phyloP scores from a whole-genome alignment of 1,284 basidiomycete species.

The Malassezia caprae region DNA sequence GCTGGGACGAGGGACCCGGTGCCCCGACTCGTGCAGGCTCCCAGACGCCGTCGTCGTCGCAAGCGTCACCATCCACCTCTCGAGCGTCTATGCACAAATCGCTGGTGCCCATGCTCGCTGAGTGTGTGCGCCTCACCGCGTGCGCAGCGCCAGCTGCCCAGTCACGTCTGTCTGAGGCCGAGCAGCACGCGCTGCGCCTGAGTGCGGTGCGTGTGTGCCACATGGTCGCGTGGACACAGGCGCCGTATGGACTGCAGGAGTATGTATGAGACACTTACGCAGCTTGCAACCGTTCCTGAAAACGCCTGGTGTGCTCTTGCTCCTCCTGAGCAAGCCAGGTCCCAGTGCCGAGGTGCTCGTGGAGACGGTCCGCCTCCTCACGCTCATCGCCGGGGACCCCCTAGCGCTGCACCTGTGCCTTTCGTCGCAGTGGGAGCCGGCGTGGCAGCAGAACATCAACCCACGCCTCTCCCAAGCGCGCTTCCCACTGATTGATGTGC shows the following conservation, averaged over 20 bases:
- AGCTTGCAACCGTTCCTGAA: constrained; percentile 10
- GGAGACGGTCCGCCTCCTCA: neutral
- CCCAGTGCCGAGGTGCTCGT: neutral
- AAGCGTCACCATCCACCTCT: neutral
- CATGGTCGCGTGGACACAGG: constrained; percentile 11
- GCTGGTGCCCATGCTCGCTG: constrained; percentile 19
- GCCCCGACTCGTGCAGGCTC: neutral
- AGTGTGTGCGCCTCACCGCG: constrained; percentile 13
- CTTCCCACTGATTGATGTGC: constrained; percentile 30
- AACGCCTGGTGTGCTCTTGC: constrained; percentile 6
- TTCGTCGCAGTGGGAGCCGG: constrained; percentile 7
- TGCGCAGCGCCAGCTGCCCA: neutral
- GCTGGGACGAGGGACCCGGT: neutral
- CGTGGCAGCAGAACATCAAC: constrained; percentile 2
- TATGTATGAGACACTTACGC: neutral
- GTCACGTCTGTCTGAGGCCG: neutral
- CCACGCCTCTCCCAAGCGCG: constrained; percentile 8
- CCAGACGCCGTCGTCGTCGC: neutral
- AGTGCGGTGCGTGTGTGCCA: neutral
- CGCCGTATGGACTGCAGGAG: constrained; percentile 1
- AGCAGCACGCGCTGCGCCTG: neutral
- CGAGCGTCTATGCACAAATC: neutral
- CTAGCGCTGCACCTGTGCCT: constrained; percentile 10
- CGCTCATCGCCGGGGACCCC: neutral
- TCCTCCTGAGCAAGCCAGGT: constrained; percentile 1